Conservation (phyloP, 306 rosid genomes). For the Rubus parviflorus region DNA sequence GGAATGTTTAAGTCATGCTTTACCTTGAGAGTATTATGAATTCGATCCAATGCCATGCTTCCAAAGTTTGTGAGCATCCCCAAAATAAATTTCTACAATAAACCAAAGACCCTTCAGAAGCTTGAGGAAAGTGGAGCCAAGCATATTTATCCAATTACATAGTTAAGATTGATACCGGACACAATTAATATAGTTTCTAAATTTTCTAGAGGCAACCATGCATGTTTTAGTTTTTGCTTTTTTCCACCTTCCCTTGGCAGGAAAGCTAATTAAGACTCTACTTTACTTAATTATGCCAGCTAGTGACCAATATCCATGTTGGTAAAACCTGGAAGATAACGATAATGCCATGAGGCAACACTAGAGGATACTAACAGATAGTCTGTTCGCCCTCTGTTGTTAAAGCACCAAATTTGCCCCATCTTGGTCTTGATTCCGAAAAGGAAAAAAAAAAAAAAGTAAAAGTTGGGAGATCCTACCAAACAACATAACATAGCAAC, state of each 20-base stretch:
- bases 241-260: background rate
- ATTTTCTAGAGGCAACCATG: background rate
- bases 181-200: background rate
- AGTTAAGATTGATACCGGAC: background rate
- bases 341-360: background rate
- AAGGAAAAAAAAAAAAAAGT: background rate
- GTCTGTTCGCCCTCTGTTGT: background rate
- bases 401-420: background rate
- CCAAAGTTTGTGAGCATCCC: slow-evolving; percentile 99
- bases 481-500: background rate
- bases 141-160: background rate
- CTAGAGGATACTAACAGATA: background rate
- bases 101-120: slow-evolving; percentile 27
- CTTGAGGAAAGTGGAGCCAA: background rate
- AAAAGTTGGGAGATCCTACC: background rate
- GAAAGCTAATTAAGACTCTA: background rate
- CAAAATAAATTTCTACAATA: slow-evolving; percentile 75
- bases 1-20: slow-evolving; percentile 25
- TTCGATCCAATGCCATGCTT: slow-evolving; percentile 85
- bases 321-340: background rate
- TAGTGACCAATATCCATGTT: no score
- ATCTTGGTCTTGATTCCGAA: background rate
- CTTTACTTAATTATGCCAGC: background rate
- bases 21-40: slow-evolving; percentile 96
- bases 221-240: background rate